A percentile compares a stretch with the other conserved stretches of the same genome.
These are phyloP conservation scores for Coemansia sp. DNA, from an alignment of 192 early-diverging fungal species.

Conservation along the genomic window DNA sequence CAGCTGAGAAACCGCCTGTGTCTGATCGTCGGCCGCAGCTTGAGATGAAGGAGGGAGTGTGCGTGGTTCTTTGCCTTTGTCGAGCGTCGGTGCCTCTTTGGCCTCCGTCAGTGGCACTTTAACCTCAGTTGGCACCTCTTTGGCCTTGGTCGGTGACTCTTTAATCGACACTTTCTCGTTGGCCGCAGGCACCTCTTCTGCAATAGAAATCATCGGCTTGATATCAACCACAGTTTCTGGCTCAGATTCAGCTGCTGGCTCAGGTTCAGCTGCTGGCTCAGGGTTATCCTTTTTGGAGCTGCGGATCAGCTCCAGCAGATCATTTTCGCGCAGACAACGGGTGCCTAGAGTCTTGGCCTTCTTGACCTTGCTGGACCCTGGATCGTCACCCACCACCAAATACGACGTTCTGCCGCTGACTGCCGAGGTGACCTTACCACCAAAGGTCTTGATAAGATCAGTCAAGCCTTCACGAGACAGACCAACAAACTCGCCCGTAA, in stretches of 20 bases:
- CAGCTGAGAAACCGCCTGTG: slow-evolving; percentile 39
- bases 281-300: slow-evolving; percentile 32
- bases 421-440: slow-evolving; percentile 72
- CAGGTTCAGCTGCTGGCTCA: neutral
- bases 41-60: neutral
- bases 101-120: neutral
- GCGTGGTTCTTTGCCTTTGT: neutral
- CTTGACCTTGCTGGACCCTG: slow-evolving; percentile 79
- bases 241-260: slow-evolving; percentile 1
- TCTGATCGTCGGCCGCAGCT: neutral
- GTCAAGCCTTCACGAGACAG: slow-evolving; percentile 73
- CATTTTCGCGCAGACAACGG: slow-evolving; percentile 79
- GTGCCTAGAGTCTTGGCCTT: slow-evolving; percentile 72
- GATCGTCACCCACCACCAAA: slow-evolving; percentile 82
- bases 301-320: slow-evolving; percentile 76
- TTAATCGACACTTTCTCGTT: neutral
- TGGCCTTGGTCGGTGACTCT: neutral
- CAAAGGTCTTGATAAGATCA: slow-evolving; percentile 86
- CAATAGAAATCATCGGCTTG: neutral
- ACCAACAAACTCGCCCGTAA: slow-evolving; percentile 84
- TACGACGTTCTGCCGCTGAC: slow-evolving; percentile 83
- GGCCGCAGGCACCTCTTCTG: neutral
- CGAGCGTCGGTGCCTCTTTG: neutral
- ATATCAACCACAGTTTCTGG: neutral
- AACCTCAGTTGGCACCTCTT: neutral